Percentiles rank a stretch among this genome's conserved stretches.
Evolutionary conservation across 208 protist genomes (phyloP).

Genomic region (Wallacemonas sp.): DNA sequence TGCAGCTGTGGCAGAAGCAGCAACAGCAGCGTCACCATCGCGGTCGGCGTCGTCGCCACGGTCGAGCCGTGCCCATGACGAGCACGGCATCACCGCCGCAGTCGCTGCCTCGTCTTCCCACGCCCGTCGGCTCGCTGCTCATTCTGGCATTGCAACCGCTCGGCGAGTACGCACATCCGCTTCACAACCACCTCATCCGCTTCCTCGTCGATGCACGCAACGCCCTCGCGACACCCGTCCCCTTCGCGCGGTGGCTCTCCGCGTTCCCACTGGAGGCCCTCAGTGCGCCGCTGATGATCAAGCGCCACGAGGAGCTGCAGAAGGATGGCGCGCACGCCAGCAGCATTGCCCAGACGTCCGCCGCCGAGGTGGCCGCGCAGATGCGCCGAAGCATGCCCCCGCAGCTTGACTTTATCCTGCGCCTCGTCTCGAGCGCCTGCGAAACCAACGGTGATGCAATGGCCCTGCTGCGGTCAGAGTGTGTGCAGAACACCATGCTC

Average conservation of each 20-base stretch:
- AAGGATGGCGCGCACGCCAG: conserved; percentile 14
- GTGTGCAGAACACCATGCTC: conserved; percentile 54
- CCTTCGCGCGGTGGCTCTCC: conserved; percentile 54
- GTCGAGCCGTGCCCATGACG: too few relatives aligned
- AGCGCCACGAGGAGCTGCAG: conserved; percentile 56
- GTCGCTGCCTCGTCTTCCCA: conserved; percentile 62
- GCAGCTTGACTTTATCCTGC: conserved; percentile 68
- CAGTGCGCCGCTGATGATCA: conserved; percentile 77
- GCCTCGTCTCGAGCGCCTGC: conserved; percentile 52
- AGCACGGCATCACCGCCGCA: neutral
- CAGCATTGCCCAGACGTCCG: conserved; percentile 48
- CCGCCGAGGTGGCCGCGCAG: conserved; percentile 39
- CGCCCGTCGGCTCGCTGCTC: conserved; percentile 63
- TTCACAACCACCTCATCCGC: conserved; percentile 79
- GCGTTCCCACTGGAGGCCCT: conserved; percentile 66
- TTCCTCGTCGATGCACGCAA: conserved; percentile 53
- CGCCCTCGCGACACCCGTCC: conserved; percentile 50
- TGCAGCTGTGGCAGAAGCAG: conserved; percentile 42
- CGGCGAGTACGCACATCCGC: conserved; percentile 36
- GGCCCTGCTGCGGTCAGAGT: conserved; percentile 56
- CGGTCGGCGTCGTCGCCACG: neutral
- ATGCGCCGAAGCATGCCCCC: conserved; percentile 49
- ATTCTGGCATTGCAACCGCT: conserved; percentile 56
- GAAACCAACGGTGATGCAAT: conserved; percentile 66
- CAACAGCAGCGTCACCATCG: neutral